Conservation (phyloP, 108 stramenopile species). For the Epipyxis sp. region DNA sequence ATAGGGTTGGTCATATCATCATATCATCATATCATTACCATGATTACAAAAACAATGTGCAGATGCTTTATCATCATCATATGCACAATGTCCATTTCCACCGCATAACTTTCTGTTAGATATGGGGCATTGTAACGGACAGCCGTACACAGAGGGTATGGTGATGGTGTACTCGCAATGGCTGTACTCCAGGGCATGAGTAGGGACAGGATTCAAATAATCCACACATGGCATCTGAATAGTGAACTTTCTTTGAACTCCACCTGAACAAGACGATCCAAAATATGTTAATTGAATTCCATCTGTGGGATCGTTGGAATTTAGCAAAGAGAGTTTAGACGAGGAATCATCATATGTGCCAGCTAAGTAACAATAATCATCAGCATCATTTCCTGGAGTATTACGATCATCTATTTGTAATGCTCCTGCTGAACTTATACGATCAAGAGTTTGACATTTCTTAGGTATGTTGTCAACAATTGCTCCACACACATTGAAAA, state of each 20-base stretch:
- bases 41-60: constrained; percentile 31
- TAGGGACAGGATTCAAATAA: constrained; percentile 23
- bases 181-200: constrained; percentile 11
- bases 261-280: not conserved
- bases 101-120: constrained; percentile 18
- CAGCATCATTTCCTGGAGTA: not conserved
- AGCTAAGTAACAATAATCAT: constrained; percentile 28
- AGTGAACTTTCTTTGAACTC: constrained; percentile 3
- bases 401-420: constrained; percentile 16
- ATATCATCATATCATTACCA: not conserved
- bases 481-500: constrained; percentile 30
- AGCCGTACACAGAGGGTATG: constrained; percentile 34
- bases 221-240: constrained; percentile 17
- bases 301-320: constrained; percentile 5
- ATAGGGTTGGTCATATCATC: not conserved
- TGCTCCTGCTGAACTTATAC: constrained; percentile 17
- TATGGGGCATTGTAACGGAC: constrained; percentile 22
- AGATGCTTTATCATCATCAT: constrained; percentile 26
- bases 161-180: constrained; percentile 17
- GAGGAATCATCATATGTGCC: not conserved
- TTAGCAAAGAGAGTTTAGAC: not conserved
- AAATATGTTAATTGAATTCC: constrained; percentile 16
- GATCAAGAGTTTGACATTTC: not conserved
- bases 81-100: constrained; percentile 31
- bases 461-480: not conserved